Evolutionary conservation across 371 early-diverging fungal species (phyloP), one percentile per base, ranked within the genome.

Genomic region (Sporodiniella umbellata): DNA sequence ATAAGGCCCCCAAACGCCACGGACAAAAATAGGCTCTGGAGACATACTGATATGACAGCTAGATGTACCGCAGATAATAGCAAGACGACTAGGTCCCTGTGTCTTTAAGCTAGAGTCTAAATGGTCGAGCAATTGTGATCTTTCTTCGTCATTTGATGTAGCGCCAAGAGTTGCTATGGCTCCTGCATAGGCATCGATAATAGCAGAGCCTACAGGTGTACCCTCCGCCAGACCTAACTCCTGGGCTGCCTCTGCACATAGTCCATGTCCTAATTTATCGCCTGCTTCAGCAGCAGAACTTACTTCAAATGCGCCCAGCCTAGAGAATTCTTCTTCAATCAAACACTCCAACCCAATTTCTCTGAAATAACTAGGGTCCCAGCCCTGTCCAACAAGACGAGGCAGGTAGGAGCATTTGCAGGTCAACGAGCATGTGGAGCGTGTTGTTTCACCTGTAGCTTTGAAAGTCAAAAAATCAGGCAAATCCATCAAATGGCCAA

Each of bases 111-210:
- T 54, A 8, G 55, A 42, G 1, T 51, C 53, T 8, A 53, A 48
- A 11, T 53, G 40, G 23, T 28, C 25, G 2, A 68, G 23, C 42
- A 63, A 53, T 0, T 55, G 35, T 6, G 17, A 37, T 23, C 54
- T 46, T 23, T 68, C 59, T 3, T 51, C 15, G 11, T 54, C 57
- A n/a, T 66, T 57, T 25, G 65, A 40, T 8, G 53, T 66, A 11
- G 79, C 75, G 5, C 80, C 79, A 24, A 81, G 45, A 1, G 83
- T 81, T 8, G 82, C 79, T 26, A 86, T 62, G 2, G 80, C 84
- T 5, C 86, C 84, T 17, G 90, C 87, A 66, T 88, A 88, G 0
- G 90, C 89, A 54, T 90, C 90, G 51, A 90, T 88, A 2, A 88
- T 72, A 0, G 82, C 81, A 12, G 83, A 79, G 0, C 86, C 86